These are phyloP conservation scores for Penicillium italicum DNA, from an alignment of 2,329 filamentous ascomycete species.

Conservation along the genomic window DNA sequence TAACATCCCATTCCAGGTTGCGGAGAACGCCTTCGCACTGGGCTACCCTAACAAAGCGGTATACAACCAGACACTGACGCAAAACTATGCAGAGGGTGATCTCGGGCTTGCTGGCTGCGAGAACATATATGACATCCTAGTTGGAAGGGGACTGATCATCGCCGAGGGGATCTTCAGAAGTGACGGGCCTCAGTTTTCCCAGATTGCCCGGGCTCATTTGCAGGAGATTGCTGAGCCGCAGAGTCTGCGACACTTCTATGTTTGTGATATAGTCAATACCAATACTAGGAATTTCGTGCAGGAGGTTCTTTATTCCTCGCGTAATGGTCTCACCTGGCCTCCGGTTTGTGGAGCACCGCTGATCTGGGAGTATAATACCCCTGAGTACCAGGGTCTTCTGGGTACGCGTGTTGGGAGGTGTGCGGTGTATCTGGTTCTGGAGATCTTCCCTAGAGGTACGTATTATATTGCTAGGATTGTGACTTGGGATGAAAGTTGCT, in stretches of 20 bases:
- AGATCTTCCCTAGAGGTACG: neutral
- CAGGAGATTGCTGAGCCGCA: neutral
- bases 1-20: neutral
- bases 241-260: neutral
- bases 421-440: neutral
- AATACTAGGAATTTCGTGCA: neutral
- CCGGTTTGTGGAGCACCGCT: neutral
- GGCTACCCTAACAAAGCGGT: neutral
- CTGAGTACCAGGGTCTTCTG: constrained; percentile 1
- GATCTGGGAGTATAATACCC: neutral
- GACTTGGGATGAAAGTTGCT: neutral
- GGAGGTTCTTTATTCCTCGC: neutral
- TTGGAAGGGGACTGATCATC: neutral
- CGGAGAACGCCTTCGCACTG: neutral
- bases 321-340: neutral
- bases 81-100: neutral
- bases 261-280: neutral
- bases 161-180: neutral
- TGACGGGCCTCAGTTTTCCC: neutral
- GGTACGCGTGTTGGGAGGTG: constrained; percentile 1
- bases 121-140: neutral
- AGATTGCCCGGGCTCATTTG: neutral
- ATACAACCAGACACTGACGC: neutral
- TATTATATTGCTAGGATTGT: constrained; percentile 1
- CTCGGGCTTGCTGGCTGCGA: neutral